These are phyloP conservation scores for Reutealis trisperma DNA, from an alignment of 345 rosid species.

Conservation along the genomic window DNA sequence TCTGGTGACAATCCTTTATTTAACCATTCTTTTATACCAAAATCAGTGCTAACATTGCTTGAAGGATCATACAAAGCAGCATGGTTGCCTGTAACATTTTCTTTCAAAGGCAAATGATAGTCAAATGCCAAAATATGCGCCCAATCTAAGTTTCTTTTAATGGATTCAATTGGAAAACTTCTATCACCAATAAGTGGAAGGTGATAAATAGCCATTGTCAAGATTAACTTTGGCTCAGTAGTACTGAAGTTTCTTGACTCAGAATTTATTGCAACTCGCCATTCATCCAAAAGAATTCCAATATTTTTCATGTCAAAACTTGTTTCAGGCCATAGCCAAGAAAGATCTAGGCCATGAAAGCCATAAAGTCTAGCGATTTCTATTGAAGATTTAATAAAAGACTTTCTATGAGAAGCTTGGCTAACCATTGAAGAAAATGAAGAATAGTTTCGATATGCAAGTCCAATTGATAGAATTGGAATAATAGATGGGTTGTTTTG, in stretches of 20 bases:
- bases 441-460: constrained; percentile 28
- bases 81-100: constrained; percentile 29
- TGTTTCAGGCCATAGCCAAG: too few relatives aligned
- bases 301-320: too few relatives aligned
- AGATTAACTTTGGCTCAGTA: too few relatives aligned
- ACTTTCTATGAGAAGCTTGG: constrained; percentile 16
- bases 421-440: constrained; percentile 30
- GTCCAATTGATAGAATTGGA: constrained; percentile 30
- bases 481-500: constrained; percentile 31
- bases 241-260: too few relatives aligned
- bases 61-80: constrained; percentile 31
- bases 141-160: constrained; percentile 34
- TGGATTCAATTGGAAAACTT: constrained; percentile 26
- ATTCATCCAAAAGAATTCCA: too few relatives aligned
- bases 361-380: too few relatives aligned
- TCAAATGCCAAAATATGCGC: constrained; percentile 21
- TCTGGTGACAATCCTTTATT: constrained; percentile 20
- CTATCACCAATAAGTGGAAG: constrained; percentile 1
- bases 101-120: constrained; percentile 29
- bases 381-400: constrained; percentile 32
- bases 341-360: too few relatives aligned
- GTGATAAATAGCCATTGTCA: constrained; percentile 25
- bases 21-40: constrained; percentile 23
- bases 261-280: too few relatives aligned
- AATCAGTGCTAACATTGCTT: constrained; percentile 7